Evolutionary conservation across 2,329 filamentous ascomycete species (phyloP).

Genomic region (Alternaria hordeiaustralica): DNA sequence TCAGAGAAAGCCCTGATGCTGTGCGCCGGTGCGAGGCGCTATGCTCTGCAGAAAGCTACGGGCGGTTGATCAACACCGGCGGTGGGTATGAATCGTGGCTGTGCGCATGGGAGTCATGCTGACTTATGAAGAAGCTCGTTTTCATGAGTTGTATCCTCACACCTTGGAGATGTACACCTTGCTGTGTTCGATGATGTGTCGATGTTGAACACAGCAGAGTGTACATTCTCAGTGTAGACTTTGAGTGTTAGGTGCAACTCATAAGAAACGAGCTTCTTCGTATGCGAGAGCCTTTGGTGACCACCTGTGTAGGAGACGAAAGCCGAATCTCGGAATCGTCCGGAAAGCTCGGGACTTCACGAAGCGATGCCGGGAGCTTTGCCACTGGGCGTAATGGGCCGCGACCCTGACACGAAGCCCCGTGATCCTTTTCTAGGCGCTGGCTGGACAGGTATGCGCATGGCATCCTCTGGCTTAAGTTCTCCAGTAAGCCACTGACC

Average conservation of each 20-base stretch:
- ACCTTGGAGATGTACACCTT: no score
- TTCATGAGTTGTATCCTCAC: neutral
- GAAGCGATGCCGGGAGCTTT: neutral
- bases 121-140: neutral
- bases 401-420: constrained; percentile 4
- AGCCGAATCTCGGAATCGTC: neutral
- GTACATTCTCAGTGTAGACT: no score
- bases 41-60: neutral
- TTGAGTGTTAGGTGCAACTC: neutral
- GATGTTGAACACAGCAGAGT: no score
- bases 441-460: constrained; percentile 8
- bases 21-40: neutral
- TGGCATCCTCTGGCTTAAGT: constrained; percentile 36
- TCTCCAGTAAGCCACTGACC: constrained; percentile 48
- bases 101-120: neutral
- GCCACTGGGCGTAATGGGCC: constrained; percentile 4
- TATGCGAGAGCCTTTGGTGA: neutral
- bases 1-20: neutral
- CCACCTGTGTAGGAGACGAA: neutral
- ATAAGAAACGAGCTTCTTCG: neutral
- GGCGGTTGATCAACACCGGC: neutral
- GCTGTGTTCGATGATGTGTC: no score
- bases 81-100: neutral
- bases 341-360: neutral
- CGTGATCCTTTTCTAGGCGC: constrained; percentile 11